These are phyloP conservation scores for Exophiala mesophila DNA, from an alignment of 2,329 filamentous ascomycete species.

Conservation along the genomic window DNA sequence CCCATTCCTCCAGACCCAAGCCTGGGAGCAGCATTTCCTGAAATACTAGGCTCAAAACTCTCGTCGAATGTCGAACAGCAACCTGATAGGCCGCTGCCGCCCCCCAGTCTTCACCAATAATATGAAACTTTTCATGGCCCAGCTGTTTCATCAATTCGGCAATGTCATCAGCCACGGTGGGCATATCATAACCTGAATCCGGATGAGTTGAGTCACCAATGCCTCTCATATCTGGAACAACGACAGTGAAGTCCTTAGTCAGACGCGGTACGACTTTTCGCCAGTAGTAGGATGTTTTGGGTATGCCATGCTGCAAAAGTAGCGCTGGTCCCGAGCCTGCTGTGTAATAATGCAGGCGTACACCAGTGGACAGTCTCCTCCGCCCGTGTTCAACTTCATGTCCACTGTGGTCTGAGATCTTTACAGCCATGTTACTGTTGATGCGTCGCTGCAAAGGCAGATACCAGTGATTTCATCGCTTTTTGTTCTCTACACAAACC, in stretches of 20 bases:
- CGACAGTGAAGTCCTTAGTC: slow-evolving; percentile 2
- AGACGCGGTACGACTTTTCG: slow-evolving; percentile 6
- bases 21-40: slow-evolving; percentile 51
- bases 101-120: slow-evolving; percentile 56
- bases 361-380: slow-evolving; percentile 6
- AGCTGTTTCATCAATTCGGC: slow-evolving; percentile 44
- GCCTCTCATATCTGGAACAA: slow-evolving; percentile 7
- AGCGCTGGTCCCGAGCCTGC: slow-evolving; percentile 7
- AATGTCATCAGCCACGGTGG: slow-evolving; percentile 49
- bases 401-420: slow-evolving; percentile 4
- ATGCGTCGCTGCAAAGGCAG: not conserved
- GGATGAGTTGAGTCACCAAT: slow-evolving; percentile 8
- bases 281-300: slow-evolving; percentile 11
- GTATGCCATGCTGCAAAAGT: slow-evolving; percentile 8
- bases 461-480: not conserved
- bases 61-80: slow-evolving; percentile 43
- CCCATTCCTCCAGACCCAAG: slow-evolving; percentile 34
- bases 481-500: slow-evolving; percentile 1
- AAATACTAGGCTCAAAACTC: slow-evolving; percentile 42
- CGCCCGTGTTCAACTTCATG: slow-evolving; percentile 1
- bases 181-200: slow-evolving; percentile 28
- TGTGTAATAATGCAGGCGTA: slow-evolving; percentile 9
- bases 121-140: slow-evolving; percentile 39
- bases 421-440: slow-evolving; percentile 5
- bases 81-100: slow-evolving; percentile 53